Conservation (phyloP, 768 basidiomycete genomes). For the Mycena epipterygia region DNA sequence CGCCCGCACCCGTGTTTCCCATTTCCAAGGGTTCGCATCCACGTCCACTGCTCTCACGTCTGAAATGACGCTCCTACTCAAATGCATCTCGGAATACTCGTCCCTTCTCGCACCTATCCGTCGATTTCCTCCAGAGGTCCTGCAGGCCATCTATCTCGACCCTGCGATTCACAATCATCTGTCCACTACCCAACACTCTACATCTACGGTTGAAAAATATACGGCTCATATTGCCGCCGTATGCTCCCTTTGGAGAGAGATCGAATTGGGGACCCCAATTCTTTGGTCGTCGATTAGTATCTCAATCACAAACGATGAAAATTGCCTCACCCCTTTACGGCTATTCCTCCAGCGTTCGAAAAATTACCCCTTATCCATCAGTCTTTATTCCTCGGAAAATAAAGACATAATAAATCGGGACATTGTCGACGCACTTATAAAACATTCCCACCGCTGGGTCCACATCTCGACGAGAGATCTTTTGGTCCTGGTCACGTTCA, state of each 20-base stretch:
- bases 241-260: not conserved
- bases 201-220: not conserved
- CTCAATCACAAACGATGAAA: not conserved
- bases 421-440: not conserved
- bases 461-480: not conserved
- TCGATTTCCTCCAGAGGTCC: not conserved
- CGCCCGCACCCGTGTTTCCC: too few species aligned
- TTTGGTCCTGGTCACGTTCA: too few species aligned
- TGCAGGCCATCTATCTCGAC: constrained; percentile 1
- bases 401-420: not conserved
- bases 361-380: not conserved
- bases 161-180: not conserved
- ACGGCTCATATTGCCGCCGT: not conserved
- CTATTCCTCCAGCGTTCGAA: not conserved
- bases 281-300: not conserved
- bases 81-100: constrained; percentile 11
- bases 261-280: not conserved
- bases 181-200: not conserved
- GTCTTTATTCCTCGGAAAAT: not conserved
- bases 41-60: too few species aligned
- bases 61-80: too few species aligned
- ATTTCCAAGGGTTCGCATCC: too few species aligned
- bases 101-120: constrained; percentile 20
- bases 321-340: not conserved
- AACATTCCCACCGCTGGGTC: not conserved